A percentile compares a stretch with the other conserved stretches of the same genome.
Evolutionary conservation across 2,329 filamentous ascomycete species (phyloP).

Genomic region (Cladophialophora immunda): DNA sequence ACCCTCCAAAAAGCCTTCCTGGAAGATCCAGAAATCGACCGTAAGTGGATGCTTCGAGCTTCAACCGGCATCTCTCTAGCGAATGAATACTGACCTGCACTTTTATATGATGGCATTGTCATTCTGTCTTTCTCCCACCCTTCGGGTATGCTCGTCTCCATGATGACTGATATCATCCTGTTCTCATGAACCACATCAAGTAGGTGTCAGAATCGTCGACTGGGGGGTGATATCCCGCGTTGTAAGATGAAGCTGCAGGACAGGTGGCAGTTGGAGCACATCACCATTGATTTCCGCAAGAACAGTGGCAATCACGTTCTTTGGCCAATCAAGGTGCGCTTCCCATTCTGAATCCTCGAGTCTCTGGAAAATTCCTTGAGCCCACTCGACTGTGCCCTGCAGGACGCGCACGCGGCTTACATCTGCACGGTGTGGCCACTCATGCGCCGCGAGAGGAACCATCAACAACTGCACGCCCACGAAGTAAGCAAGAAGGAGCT

Average conservation of each 20-base stretch:
- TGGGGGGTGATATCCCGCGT: conserved; percentile 28
- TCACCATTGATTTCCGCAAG: conserved; percentile 38
- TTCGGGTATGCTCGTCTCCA: neutral
- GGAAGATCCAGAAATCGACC: neutral
- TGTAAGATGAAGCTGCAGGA: conserved; percentile 35
- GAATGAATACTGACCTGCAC: conserved; percentile 1
- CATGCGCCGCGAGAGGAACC: conserved; percentile 48
- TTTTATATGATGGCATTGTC: neutral
- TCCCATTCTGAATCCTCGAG: conserved; percentile 41
- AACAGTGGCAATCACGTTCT: conserved; percentile 31
- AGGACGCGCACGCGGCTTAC: conserved; percentile 28
- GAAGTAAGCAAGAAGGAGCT: conserved; percentile 58
- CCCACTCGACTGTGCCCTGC: conserved; percentile 50
- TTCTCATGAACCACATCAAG: neutral
- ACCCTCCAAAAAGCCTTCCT: neutral
- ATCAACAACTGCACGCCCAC: conserved; percentile 57
- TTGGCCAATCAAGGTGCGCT: conserved; percentile 35
- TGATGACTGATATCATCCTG: neutral
- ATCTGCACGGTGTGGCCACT: conserved; percentile 41
- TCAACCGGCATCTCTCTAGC: neutral
- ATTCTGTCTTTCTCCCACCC: conserved; percentile 6
- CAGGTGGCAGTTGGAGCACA: conserved; percentile 33
- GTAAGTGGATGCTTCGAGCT: neutral
- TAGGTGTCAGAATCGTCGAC: conserved; percentile 27
- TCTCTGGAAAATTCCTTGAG: conserved; percentile 46